Evolutionary conservation across 768 basidiomycete species (phyloP).

Genomic region (Suillus cothurnatus): DNA sequence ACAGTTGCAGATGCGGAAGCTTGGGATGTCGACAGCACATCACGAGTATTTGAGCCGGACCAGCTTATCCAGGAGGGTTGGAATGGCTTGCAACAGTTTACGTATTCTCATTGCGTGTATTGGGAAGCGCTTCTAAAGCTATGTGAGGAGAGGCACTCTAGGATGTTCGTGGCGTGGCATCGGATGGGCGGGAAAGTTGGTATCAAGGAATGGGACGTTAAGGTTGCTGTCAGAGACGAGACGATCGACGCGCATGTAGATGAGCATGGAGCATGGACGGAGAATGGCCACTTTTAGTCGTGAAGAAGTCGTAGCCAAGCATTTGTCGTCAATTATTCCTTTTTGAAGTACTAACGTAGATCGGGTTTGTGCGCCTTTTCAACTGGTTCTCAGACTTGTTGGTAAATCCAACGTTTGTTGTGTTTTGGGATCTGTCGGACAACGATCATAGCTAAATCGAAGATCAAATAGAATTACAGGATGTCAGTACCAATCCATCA

Average conservation of each 20-base stretch:
- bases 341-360: neutral
- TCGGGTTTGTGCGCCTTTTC: neutral
- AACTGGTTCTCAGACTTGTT: neutral
- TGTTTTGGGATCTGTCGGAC: neutral
- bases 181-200: conserved; percentile 70
- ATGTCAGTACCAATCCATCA: neutral
- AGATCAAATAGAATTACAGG: neutral
- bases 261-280: neutral
- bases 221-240: conserved; percentile 36
- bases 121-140: conserved; percentile 66
- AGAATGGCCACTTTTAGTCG: neutral
- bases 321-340: neutral
- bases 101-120: conserved; percentile 74
- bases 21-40: no score
- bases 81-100: conserved; percentile 67
- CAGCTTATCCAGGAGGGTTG: conserved; percentile 73
- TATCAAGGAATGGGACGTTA: conserved; percentile 79
- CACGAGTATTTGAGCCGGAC: conserved; percentile 59
- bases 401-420: neutral
- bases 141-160: conserved; percentile 50
- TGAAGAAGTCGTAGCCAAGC: neutral
- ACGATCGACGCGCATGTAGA: neutral
- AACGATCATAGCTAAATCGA: neutral
- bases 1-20: conserved; percentile 23
- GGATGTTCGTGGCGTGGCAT: conserved; percentile 64